Percentiles rank a stretch among this genome's conserved stretches.
Evolutionary conservation across 139 green algal species (phyloP).

Genomic region (Coccomyxa sp.): DNA sequence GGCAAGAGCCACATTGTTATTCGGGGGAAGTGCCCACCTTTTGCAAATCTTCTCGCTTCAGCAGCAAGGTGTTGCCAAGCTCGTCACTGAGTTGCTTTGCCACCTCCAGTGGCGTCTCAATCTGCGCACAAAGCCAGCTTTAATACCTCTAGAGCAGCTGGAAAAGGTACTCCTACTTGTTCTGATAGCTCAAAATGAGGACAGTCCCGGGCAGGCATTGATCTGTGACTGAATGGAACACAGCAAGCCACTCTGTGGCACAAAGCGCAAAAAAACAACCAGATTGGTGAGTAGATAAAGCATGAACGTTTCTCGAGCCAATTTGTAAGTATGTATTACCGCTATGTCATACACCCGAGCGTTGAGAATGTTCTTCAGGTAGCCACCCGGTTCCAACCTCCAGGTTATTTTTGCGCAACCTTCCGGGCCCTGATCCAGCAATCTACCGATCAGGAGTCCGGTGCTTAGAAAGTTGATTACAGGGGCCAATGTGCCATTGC

Average conservation of each 20-base stretch:
- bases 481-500: too few relatives aligned
- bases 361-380: conserved; percentile 87
- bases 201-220: too few relatives aligned
- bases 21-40: conserved; percentile 24
- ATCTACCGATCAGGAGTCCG: too few relatives aligned
- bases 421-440: conserved; percentile 28
- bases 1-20: neutral
- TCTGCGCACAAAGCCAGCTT: conserved; percentile 21
- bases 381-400: conserved; percentile 65
- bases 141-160: neutral
- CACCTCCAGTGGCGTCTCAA: conserved; percentile 79
- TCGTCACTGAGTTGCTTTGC: conserved; percentile 70
- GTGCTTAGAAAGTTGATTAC: too few relatives aligned
- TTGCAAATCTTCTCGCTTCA: conserved; percentile 97
- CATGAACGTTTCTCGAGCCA: too few relatives aligned
- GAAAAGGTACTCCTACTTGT: neutral
- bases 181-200: neutral
- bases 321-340: conserved; percentile 24
- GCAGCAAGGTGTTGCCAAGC: conserved; percentile 63
- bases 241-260: neutral
- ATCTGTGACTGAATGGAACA: neutral
- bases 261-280: neutral
- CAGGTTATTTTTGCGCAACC: conserved; percentile 62
- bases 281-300: too few relatives aligned
- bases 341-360: conserved; percentile 94